A percentile compares a stretch with the other conserved stretches of the same genome.
Conservation (phyloP, 2,329 filamentous ascomycete species). For the Teratosphaeria nubilosa region DNA sequence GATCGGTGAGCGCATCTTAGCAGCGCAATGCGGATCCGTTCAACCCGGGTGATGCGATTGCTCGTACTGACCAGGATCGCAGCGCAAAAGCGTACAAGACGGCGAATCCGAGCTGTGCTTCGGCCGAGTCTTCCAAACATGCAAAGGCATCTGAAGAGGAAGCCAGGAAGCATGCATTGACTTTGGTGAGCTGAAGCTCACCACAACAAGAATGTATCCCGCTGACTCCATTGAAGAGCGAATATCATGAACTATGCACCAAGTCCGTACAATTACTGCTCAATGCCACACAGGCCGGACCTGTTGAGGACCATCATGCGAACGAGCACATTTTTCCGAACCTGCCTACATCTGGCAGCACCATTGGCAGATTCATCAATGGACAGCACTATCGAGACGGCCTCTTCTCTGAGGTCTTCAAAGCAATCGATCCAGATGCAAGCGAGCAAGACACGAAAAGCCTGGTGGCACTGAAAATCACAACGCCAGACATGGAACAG, state of each 20-base stretch:
- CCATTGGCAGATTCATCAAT: slow-evolving; percentile 47
- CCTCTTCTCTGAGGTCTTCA: slow-evolving; percentile 75
- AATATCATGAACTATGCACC: slow-evolving; percentile 39
- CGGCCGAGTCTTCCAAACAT: slow-evolving; percentile 41
- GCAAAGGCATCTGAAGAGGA: slow-evolving; percentile 59
- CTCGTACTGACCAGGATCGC: slow-evolving; percentile 7
- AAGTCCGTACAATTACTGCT: slow-evolving; percentile 17
- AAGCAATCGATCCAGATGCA: slow-evolving; percentile 39
- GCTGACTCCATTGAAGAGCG: slow-evolving; percentile 39
- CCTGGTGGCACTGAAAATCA: slow-evolving; percentile 72
- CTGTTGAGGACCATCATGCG: slow-evolving; percentile 11
- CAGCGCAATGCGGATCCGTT: not conserved
- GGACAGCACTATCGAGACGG: slow-evolving; percentile 54
- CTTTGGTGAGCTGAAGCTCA: slow-evolving; percentile 40
- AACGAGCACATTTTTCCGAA: slow-evolving; percentile 25
- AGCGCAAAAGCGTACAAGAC: slow-evolving; percentile 42
- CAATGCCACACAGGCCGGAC: slow-evolving; percentile 23
- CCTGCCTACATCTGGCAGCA: slow-evolving; percentile 26
- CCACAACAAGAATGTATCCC: slow-evolving; percentile 10
- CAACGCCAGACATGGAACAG: slow-evolving; percentile 59
- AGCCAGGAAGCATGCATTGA: slow-evolving; percentile 49
- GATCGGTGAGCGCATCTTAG: slow-evolving; percentile 17
- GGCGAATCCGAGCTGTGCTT: slow-evolving; percentile 33
- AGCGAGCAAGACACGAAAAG: not conserved
- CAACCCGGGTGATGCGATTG: not conserved